phyloP scores from a whole-genome alignment of 768 basidiomycete species.

The Amanita pallidorosea region DNA sequence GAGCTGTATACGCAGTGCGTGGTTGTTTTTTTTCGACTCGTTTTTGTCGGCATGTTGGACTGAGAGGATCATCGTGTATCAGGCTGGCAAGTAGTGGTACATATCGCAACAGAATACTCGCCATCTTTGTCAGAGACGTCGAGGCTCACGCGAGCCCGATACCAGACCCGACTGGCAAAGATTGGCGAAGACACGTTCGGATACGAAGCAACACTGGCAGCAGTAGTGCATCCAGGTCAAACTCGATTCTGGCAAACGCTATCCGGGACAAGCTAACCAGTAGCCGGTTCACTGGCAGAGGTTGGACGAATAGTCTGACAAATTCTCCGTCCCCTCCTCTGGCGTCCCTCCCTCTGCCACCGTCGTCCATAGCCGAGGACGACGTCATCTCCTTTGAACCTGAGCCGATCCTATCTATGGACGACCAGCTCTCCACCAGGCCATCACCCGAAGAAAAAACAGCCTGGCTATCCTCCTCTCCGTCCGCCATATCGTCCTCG shows the following conservation, averaged over 20 bases:
- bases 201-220: conserved; percentile 7
- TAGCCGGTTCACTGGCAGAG: background rate
- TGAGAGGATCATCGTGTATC: background rate
- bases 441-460: background rate
- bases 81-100: conserved; percentile 47
- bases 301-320: background rate
- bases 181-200: conserved; percentile 16
- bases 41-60: background rate
- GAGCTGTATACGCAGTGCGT: conserved; percentile 75
- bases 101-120: conserved; percentile 58
- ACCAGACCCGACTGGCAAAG: conserved; percentile 54
- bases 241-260: background rate
- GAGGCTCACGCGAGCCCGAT: conserved; percentile 29
- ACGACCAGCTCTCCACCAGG: background rate
- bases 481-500: background rate
- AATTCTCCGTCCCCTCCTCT: background rate
- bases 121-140: conserved; percentile 78
- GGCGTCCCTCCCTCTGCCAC: background rate
- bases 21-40: background rate
- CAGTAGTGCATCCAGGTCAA: background rate
- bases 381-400: background rate
- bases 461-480: background rate
- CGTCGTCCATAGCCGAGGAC: background rate
- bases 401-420: background rate
- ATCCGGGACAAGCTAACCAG: background rate